These are phyloP conservation scores for Sclerotinia glacialis DNA, from an alignment of 2,329 filamentous ascomycete species.

Conservation along the genomic window DNA sequence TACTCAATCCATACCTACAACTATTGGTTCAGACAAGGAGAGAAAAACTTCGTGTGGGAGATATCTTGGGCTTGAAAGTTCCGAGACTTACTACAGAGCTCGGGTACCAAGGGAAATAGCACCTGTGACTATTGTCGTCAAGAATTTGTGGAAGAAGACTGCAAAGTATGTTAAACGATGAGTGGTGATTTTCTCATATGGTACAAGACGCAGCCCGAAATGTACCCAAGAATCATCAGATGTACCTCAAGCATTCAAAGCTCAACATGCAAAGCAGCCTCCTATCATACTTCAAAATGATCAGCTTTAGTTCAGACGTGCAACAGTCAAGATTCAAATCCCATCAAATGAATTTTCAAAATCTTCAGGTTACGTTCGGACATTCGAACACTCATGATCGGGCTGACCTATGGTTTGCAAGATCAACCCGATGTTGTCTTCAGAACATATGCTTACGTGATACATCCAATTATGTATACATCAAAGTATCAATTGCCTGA, in stretches of 20 bases:
- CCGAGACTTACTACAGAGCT: background rate
- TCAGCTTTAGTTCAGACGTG: background rate
- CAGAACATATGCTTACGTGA: background rate
- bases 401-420: background rate
- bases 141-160: background rate
- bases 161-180: background rate
- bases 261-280: no score
- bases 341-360: no score
- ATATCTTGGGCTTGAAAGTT: constrained; percentile 7
- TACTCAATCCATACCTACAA: background rate
- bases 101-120: background rate
- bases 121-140: background rate
- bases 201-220: background rate
- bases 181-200: background rate
- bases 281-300: background rate
- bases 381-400: no score
- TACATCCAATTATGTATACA: background rate
- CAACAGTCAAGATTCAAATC: background rate
- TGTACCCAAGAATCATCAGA: no score
- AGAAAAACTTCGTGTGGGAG: background rate
- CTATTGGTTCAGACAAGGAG: background rate
- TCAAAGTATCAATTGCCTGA: no score
- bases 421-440: background rate
- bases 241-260: no score
- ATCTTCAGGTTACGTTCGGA: background rate